phyloP scores from a whole-genome alignment of 108 stramenopile genomes.

The Discostella stelligeroides region DNA sequence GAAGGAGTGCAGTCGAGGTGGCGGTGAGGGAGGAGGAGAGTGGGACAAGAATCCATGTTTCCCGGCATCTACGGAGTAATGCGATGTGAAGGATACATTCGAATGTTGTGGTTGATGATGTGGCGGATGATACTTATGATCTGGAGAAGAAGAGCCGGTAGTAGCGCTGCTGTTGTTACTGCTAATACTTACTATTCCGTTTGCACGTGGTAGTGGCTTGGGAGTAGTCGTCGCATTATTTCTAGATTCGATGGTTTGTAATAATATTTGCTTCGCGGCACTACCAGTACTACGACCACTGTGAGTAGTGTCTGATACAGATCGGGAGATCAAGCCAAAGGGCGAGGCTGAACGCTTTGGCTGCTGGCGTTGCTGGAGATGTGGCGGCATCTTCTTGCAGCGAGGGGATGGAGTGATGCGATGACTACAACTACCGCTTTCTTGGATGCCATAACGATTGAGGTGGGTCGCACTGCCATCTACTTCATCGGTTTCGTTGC shows the following conservation, averaged over 20 bases:
- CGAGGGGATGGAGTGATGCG: background rate
- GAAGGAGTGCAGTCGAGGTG: slow-evolving; percentile 7
- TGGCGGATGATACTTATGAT: background rate
- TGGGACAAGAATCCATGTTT: slow-evolving; percentile 32
- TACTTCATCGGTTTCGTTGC: background rate
- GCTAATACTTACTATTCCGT: background rate
- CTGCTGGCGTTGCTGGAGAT: slow-evolving; percentile 2
- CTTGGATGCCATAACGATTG: background rate
- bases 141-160: too few relatives aligned
- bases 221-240: too few relatives aligned
- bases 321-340: background rate
- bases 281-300: background rate
- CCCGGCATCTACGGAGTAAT: slow-evolving; percentile 32
- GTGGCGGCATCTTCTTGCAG: background rate
- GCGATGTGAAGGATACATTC: slow-evolving; percentile 10
- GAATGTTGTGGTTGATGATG: slow-evolving; percentile 22
- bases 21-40: background rate
- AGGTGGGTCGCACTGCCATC: background rate
- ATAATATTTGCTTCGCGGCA: background rate
- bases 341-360: background rate
- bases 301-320: slow-evolving; percentile 8
- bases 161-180: background rate
- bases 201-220: too few relatives aligned
- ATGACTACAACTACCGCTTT: background rate
- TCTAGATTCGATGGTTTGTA: slow-evolving; percentile 40